Evolutionary conservation across 345 rosid species (phyloP).

Genomic region (Linum trigynum): DNA sequence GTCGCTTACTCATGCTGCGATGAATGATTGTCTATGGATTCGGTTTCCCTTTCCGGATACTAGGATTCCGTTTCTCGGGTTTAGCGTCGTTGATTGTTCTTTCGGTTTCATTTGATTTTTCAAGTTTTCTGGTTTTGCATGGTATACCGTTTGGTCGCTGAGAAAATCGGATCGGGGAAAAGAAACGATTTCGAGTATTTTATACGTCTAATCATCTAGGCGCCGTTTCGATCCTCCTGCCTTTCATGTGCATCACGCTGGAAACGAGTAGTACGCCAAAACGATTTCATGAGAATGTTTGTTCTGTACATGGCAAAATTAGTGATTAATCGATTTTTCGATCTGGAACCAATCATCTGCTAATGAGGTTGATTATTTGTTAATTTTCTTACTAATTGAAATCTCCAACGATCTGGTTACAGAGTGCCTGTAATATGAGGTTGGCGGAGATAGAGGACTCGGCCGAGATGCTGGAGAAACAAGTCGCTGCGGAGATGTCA

Average conservation of each 20-base stretch:
- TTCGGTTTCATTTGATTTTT: background rate
- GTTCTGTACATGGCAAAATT: too few species aligned
- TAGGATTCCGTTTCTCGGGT: background rate
- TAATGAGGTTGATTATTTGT: background rate
- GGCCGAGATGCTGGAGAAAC: slow-evolving; percentile 79
- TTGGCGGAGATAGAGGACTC: slow-evolving; percentile 77
- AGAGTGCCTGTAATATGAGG: slow-evolving; percentile 91
- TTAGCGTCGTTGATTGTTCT: background rate
- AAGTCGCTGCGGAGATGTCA: slow-evolving; percentile 67
- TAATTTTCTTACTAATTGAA: background rate
- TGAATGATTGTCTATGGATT: background rate
- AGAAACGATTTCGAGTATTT: background rate
- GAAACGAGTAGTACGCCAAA: background rate
- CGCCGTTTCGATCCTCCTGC: background rate
- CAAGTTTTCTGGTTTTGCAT: slow-evolving; percentile 11
- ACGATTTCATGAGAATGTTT: background rate
- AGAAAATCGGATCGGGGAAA: slow-evolving; percentile 4
- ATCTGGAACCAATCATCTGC: background rate
- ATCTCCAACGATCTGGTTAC: slow-evolving; percentile 1
- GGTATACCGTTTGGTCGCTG: slow-evolving; percentile 13
- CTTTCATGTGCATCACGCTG: background rate
- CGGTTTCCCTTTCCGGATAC: background rate
- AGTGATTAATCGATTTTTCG: background rate
- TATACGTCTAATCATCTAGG: background rate
- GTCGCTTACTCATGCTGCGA: background rate